These are phyloP conservation scores for Spiraea crenata DNA, from an alignment of 331 rosid species.

Conservation along the genomic window DNA sequence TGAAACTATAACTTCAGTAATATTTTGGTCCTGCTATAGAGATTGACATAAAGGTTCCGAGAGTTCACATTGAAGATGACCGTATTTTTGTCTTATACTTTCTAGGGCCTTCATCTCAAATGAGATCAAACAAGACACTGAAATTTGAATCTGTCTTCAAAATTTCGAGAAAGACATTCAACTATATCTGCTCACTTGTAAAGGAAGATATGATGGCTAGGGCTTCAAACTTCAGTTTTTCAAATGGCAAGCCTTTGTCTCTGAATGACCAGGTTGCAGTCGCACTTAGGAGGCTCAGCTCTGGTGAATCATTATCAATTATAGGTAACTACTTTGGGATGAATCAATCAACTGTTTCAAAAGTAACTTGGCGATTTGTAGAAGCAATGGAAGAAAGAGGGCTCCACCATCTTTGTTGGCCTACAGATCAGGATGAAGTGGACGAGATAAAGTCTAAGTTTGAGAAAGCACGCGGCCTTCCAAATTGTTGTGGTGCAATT, in stretches of 20 bases:
- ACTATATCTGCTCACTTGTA: constrained; percentile 81
- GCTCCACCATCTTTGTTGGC: constrained; percentile 78
- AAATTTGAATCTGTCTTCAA: constrained; percentile 77
- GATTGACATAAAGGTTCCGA: not conserved
- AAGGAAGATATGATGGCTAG: constrained; percentile 62
- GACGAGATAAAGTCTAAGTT: constrained; percentile 64
- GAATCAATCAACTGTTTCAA: constrained; percentile 82
- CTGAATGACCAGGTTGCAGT: constrained; percentile 81
- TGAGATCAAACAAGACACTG: constrained; percentile 39
- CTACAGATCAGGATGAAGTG: constrained; percentile 60
- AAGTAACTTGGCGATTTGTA: constrained; percentile 85
- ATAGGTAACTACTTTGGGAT: constrained; percentile 70
- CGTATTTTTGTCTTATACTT: constrained; percentile 26
- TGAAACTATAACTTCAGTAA: not conserved
- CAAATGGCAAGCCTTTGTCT: constrained; percentile 60
- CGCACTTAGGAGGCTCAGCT: constrained; percentile 90
- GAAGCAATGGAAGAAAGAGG: constrained; percentile 91
- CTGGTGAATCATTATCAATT: constrained; percentile 73
- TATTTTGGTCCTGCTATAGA: constrained; percentile 2
- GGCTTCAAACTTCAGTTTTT: constrained; percentile 43
- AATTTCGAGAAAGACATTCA: constrained; percentile 78
- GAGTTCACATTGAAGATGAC: constrained; percentile 2
- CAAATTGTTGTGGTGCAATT: constrained; percentile 83
- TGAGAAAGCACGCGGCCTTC: constrained; percentile 60
- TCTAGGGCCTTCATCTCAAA: constrained; percentile 64